Conservation (phyloP, 164 flowering plant species). For the Aristolochia californica region DNA sequence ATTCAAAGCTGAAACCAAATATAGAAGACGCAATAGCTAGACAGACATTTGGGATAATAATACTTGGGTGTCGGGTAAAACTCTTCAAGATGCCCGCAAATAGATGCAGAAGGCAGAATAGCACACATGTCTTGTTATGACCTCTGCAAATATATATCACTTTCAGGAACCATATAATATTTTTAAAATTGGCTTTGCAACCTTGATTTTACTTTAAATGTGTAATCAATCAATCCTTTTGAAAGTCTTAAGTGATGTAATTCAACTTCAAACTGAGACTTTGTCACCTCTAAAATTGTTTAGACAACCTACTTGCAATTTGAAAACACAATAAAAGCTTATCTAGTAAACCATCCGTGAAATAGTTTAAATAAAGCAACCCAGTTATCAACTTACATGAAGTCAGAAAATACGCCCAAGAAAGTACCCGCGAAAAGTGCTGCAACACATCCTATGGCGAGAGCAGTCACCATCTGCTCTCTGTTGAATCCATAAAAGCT, state of each 20-base stretch:
- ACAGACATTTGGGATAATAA: slow-evolving; percentile 49
- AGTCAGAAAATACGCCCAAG: slow-evolving; percentile 62
- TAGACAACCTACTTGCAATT: neutral
- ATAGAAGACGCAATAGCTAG: slow-evolving; percentile 65
- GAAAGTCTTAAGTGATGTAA: no score
- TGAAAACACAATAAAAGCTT: neutral
- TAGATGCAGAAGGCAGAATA: slow-evolving; percentile 71
- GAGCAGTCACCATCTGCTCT: slow-evolving; percentile 45
- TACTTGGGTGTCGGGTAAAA: slow-evolving; percentile 33
- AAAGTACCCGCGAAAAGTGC: slow-evolving; percentile 44
- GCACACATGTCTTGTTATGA: slow-evolving; percentile 51
- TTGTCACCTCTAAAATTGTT: no score
- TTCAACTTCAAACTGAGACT: neutral
- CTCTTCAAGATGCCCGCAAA: slow-evolving; percentile 57
- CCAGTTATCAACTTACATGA: slow-evolving; percentile 44
- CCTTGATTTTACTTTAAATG: neutral
- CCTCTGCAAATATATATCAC: slow-evolving; percentile 46
- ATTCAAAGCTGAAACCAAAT: slow-evolving; percentile 71
- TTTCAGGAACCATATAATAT: neutral
- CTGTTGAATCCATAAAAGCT: slow-evolving; percentile 41
- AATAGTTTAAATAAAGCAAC: neutral
- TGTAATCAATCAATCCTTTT: neutral
- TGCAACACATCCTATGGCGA: slow-evolving; percentile 47
- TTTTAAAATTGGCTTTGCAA: neutral
- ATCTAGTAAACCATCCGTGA: neutral